Conservation (phyloP, 2,329 filamentous ascomycete species). For the Colletotrichum tanaceti region DNA sequence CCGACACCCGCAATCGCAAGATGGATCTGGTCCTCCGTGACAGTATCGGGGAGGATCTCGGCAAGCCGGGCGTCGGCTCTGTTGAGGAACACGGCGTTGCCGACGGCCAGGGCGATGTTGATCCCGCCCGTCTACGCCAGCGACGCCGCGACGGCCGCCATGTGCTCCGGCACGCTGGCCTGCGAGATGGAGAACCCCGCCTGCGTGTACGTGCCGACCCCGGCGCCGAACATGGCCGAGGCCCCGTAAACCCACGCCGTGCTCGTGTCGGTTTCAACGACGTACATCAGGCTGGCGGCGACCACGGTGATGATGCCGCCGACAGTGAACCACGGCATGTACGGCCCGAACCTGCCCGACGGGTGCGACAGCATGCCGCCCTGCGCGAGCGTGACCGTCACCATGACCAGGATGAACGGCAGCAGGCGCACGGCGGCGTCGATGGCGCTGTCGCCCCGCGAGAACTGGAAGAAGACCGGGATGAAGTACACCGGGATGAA, state of each 20-base stretch:
- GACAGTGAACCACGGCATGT: constrained; percentile 55
- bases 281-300: constrained; percentile 52
- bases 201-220: constrained; percentile 50
- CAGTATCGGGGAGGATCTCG: constrained; percentile 42
- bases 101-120: constrained; percentile 32
- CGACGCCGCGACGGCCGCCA: constrained; percentile 24
- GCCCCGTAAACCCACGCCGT: constrained; percentile 48
- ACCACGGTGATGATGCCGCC: constrained; percentile 50
- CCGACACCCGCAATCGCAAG: constrained; percentile 43
- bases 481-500: constrained; percentile 58
- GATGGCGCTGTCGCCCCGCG: constrained; percentile 53
- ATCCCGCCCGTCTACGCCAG: constrained; percentile 36
- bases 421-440: constrained; percentile 54
- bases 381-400: constrained; percentile 49
- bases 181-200: constrained; percentile 46
- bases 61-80: constrained; percentile 45
- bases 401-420: constrained; percentile 51
- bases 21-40: constrained; percentile 43
- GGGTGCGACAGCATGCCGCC: constrained; percentile 29
- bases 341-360: constrained; percentile 46
- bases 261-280: constrained; percentile 43
- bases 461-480: constrained; percentile 63
- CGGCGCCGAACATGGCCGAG: constrained; percentile 54
- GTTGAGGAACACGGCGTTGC: constrained; percentile 49
- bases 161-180: constrained; percentile 20